Evolutionary conservation across 805 yeast genomes (phyloP), one percentile per base, ranked within the genome.

Genomic region (Metschnikowia sp.): DNA sequence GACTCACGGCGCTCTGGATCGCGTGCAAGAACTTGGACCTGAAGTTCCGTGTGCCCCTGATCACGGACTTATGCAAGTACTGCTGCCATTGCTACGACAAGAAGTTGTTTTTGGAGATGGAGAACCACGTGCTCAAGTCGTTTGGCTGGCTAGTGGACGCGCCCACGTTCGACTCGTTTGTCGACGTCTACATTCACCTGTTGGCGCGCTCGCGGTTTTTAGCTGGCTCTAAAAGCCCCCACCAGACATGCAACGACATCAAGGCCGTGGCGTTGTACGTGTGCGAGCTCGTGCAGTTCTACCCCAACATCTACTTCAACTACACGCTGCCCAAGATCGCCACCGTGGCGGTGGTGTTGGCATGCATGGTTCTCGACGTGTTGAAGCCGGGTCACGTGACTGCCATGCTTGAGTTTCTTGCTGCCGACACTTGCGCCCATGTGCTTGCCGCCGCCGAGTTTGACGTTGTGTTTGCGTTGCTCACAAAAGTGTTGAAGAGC

Each of bases 271-370:
- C 88, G 12, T 66, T 79, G 49, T 81, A 81, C 66, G 62, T 85
- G 39, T 82, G 89, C 57, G 90, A 85, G 60, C 67, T 84, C 56
- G 74, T 83, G 45, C 82, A 81, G 50, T 83, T 85, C 62, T 79
- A 83, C 60, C 76, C 80, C 42, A 76, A 76, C 49, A 66, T 84
- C 48, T 77, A 82, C 47, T 77, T 79, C 60, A 74, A 73, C 52
- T 78, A 85, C 38, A 69, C 77, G 48, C 79, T 84, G 38, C 73
- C 86, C 19, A 41, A 49, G 38, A 62, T 83, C 37, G 74, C 79
- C 26, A 60, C 69, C 19, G 66, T 72, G 45, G 68, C 76, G 10
- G 70, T 83, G 39, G 68, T 77, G 41, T 65, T 72, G 32, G 67
- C 71, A 42, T 62, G 74, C 43, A 59, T 69, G 52, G 67, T 69